Percentiles rank a stretch among this genome's conserved stretches.
These are phyloP conservation scores for Stagonosporopsis rhizophila DNA, from an alignment of 2,329 filamentous ascomycete species.

Conservation along the genomic window DNA sequence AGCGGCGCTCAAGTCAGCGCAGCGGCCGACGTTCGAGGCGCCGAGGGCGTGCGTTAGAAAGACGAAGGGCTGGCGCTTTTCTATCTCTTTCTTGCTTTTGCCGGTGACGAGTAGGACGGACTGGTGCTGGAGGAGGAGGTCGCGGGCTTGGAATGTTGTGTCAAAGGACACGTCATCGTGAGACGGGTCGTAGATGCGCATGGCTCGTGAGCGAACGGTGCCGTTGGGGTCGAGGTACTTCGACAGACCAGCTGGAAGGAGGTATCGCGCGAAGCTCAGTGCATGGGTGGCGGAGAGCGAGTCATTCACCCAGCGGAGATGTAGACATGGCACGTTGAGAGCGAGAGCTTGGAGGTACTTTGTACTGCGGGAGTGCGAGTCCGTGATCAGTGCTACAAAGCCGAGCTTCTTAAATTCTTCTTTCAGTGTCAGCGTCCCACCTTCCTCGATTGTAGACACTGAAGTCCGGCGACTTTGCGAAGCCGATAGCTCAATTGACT, in stretches of 20 bases:
- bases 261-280: slow-evolving; percentile 79
- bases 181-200: slow-evolving; percentile 67
- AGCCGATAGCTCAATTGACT: slow-evolving; percentile 26
- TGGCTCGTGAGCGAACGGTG: slow-evolving; percentile 75
- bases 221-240: slow-evolving; percentile 70
- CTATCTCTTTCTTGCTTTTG: slow-evolving; percentile 66
- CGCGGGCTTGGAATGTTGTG: slow-evolving; percentile 51
- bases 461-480: slow-evolving; percentile 25
- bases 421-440: slow-evolving; percentile 61
- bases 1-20: slow-evolving; percentile 71
- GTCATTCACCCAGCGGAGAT: slow-evolving; percentile 78
- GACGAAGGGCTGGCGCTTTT: slow-evolving; percentile 73
- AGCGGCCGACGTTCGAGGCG: slow-evolving; percentile 70
- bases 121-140: slow-evolving; percentile 68
- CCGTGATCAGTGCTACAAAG: slow-evolving; percentile 86
- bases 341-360: slow-evolving; percentile 97
- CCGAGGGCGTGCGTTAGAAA: slow-evolving; percentile 84
- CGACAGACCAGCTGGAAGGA: slow-evolving; percentile 85
- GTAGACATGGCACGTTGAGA: slow-evolving; percentile 84
- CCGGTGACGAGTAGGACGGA: slow-evolving; percentile 76
- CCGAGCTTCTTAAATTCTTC: slow-evolving; percentile 63
- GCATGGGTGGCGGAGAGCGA: slow-evolving; percentile 69
- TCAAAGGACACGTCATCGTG: slow-evolving; percentile 51
- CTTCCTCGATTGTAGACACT: slow-evolving; percentile 21
- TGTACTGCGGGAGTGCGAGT: slow-evolving; percentile 81